These are phyloP conservation scores for Colletotrichum sp. DNA, from an alignment of 2,329 filamentous ascomycete species.

Conservation along the genomic window DNA sequence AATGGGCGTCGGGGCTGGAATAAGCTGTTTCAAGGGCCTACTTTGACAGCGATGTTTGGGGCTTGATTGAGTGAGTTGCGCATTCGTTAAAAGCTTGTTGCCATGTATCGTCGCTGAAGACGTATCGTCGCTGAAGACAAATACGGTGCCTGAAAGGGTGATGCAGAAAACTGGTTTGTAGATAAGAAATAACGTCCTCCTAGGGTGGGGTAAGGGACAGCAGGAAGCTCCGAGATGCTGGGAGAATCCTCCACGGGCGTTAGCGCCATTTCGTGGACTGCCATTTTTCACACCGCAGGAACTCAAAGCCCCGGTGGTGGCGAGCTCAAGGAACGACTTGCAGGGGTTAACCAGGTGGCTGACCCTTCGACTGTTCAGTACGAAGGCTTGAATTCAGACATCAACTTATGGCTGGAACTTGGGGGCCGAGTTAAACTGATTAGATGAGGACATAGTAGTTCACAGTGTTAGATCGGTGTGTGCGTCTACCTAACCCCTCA, in stretches of 20 bases:
- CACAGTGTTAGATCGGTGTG: not conserved
- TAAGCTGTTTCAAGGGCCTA: not conserved
- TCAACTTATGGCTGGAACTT: not conserved
- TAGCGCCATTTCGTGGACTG: not conserved
- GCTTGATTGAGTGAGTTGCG: not conserved
- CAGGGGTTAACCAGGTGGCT: not conserved
- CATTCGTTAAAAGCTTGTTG: not conserved
- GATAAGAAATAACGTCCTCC: not conserved
- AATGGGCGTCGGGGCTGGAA: not conserved
- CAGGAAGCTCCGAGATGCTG: slow-evolving; percentile 2
- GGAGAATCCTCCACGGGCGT: slow-evolving; percentile 3
- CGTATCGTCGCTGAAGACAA: not conserved
- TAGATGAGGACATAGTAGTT: not conserved
- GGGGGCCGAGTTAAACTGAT: not conserved
- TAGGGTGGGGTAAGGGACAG: not conserved
- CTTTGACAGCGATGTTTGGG: not conserved
- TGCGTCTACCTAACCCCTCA: not conserved
- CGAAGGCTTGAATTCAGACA: not conserved
- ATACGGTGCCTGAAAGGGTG: not conserved
- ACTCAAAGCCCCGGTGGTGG: not conserved
- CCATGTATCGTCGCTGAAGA: not conserved
- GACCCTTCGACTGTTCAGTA: not conserved
- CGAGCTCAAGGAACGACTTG: not conserved
- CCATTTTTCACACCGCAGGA: not conserved
- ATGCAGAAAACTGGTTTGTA: not conserved